Evolutionary conservation across 192 early-diverging fungal genomes (phyloP), one percentile per base, ranked within the genome.

Genomic region (Backusella mclennaniae): DNA sequence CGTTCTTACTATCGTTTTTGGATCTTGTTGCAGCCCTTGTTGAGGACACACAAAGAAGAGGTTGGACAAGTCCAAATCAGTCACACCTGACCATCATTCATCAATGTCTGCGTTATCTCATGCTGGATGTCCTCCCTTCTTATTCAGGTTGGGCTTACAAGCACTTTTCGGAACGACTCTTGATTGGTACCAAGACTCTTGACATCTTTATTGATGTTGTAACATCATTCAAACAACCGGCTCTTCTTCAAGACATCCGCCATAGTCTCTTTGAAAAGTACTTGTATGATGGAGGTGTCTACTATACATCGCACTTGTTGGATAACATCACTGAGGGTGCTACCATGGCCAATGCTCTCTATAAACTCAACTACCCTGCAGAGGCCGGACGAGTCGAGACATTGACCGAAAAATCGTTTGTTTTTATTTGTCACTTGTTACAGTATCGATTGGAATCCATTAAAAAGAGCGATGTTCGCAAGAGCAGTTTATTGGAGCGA

Each of bases 251-350:
- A 29, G 11, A 63, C 2, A 29, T 63, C 42, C 85, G 82, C 46
- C 72, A 88, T 5, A 69, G 68, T 17, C 17, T 89, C 12, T 33
- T 83, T 44, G 78, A 74, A 29, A 80, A 82, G 69, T 86, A 86
- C 81, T 76, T 87, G 35, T 78, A 80, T 35, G 83, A 89, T 33
- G 87, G 86, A 35, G 85, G 83, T 26, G 82, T 80, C 38, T 83
- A 87, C 33, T 80, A 87, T 17, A 73, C 82, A n/a, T 71, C 81
- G 7, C 86, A 86, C 1, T 66, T 89, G 11, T 68, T 87, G 11
- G 84, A 82, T 19, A 82, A 82, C 19, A 83, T 89, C 26, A 79
- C 82, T 3, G 69, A 76, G 14, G 85, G 83, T 9, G 80, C 84
- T 6, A 85, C 7, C 5, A 76, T 66, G 76, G 83, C 21, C 53